phyloP scores from a whole-genome alignment of 148 eudicot genomes.

The Rhododendron griersonianum region DNA sequence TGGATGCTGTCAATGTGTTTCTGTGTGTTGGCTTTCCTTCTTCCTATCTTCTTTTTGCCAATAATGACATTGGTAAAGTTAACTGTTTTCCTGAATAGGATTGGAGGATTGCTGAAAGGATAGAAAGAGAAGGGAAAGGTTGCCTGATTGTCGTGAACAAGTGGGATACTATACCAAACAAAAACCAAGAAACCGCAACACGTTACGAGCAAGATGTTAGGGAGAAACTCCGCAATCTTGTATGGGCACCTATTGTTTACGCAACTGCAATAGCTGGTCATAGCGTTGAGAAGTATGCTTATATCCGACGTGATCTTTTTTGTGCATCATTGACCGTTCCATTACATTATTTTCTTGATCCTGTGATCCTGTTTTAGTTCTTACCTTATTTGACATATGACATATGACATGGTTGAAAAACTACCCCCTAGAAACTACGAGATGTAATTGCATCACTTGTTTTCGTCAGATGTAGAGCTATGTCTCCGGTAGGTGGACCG shows the following conservation, averaged over 20 bases:
- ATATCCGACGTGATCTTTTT: background rate
- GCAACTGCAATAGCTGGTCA: slow-evolving; percentile 89
- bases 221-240: slow-evolving; percentile 76
- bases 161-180: slow-evolving; percentile 97
- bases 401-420: background rate
- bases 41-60: background rate
- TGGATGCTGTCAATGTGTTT: background rate
- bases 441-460: background rate
- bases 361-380: background rate
- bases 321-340: slow-evolving; percentile 1
- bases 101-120: slow-evolving; percentile 91
- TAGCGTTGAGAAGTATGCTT: slow-evolving; percentile 82
- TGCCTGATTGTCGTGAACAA: slow-evolving; percentile 96
- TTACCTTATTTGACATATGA: background rate
- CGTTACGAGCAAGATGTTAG: slow-evolving; percentile 89
- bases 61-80: background rate
- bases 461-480: background rate
- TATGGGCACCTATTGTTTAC: slow-evolving; percentile 97
- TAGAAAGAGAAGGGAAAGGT: slow-evolving; percentile 94
- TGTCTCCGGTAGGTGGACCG: background rate
- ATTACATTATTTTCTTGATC: background rate
- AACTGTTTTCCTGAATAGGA: slow-evolving; percentile 40
- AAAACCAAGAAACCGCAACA: slow-evolving; percentile 73
- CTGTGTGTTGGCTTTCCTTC: background rate
- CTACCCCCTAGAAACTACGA: background rate